Evolutionary conservation across 768 basidiomycete species (phyloP).

Genomic region (Exidia glandulosa): DNA sequence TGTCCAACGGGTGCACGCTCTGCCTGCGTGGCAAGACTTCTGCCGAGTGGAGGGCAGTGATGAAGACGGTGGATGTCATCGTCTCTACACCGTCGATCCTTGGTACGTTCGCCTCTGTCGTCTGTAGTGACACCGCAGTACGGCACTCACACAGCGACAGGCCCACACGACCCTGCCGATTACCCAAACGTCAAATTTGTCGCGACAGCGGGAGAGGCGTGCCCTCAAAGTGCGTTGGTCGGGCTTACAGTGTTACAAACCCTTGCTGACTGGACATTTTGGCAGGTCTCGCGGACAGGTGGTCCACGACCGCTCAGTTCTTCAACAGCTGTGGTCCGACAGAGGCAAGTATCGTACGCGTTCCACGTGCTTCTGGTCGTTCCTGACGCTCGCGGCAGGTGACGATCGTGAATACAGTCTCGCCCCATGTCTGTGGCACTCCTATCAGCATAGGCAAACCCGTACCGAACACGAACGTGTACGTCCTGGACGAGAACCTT

Average conservation of each 20-base stretch:
- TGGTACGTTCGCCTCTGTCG: too few species aligned
- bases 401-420: conserved; percentile 8
- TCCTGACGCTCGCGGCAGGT: conserved; percentile 7
- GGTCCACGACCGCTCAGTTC: conserved; percentile 33
- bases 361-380: background rate
- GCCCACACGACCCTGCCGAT: conserved; percentile 35
- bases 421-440: background rate
- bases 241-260: background rate
- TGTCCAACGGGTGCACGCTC: conserved; percentile 42
- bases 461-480: conserved; percentile 16
- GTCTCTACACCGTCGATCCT: conserved; percentile 46
- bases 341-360: conserved; percentile 32
- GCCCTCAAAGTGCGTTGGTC: conserved; percentile 37
- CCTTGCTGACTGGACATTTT: background rate
- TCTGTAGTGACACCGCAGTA: too few species aligned
- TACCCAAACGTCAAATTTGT: conserved; percentile 46
- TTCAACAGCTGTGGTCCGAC: conserved; percentile 49
- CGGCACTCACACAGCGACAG: conserved; percentile 10
- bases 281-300: conserved; percentile 30
- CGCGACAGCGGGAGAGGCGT: conserved; percentile 47
- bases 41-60: conserved; percentile 37
- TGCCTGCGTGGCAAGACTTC: conserved; percentile 41
- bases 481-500: conserved; percentile 23
- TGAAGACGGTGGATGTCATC: conserved; percentile 40
- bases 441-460: conserved; percentile 4